These are phyloP conservation scores for Sinapis alba DNA, from an alignment of 441 rosid species.

Conservation along the genomic window DNA sequence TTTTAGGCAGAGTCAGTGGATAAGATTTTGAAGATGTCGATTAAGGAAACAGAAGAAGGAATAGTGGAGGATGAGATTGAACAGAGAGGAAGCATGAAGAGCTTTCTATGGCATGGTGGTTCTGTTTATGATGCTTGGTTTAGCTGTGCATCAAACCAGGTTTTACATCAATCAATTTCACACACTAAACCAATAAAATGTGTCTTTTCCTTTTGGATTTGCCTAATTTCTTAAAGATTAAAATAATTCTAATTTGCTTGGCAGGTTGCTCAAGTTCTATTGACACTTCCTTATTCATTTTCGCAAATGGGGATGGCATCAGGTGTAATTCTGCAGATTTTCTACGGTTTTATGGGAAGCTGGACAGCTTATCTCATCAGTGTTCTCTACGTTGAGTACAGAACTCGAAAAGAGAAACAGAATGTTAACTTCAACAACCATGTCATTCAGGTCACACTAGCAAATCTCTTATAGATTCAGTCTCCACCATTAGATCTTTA, in stretches of 20 bases:
- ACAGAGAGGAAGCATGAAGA: neutral
- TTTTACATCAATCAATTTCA: neutral
- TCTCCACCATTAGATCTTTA: neutral
- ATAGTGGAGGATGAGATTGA: neutral
- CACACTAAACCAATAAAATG: neutral
- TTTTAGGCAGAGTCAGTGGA: neutral
- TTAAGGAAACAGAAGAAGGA: constrained; percentile 6
- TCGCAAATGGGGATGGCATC: constrained; percentile 74
- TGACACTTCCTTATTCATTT: constrained; percentile 70
- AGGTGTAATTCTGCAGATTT: constrained; percentile 60
- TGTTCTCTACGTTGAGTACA: constrained; percentile 60
- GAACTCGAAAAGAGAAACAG: constrained; percentile 56
- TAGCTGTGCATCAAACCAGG: constrained; percentile 11
- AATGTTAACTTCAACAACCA: constrained; percentile 67
- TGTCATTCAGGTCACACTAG: constrained; percentile 55
- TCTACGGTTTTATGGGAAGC: constrained; percentile 63
- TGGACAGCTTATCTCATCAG: constrained; percentile 80
- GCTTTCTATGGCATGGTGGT: constrained; percentile 12
- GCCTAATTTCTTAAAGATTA: neutral
- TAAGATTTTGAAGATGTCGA: constrained; percentile 1
- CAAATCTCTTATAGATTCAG: constrained; percentile 2
- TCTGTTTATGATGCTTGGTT: constrained; percentile 11
- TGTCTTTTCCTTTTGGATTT: neutral
- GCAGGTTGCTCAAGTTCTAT: constrained; percentile 66
- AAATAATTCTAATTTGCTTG: neutral